Base-by-base conservation (phyloP, 2,329 filamentous ascomycete species). In the Zymoseptoria brevis region DNA sequence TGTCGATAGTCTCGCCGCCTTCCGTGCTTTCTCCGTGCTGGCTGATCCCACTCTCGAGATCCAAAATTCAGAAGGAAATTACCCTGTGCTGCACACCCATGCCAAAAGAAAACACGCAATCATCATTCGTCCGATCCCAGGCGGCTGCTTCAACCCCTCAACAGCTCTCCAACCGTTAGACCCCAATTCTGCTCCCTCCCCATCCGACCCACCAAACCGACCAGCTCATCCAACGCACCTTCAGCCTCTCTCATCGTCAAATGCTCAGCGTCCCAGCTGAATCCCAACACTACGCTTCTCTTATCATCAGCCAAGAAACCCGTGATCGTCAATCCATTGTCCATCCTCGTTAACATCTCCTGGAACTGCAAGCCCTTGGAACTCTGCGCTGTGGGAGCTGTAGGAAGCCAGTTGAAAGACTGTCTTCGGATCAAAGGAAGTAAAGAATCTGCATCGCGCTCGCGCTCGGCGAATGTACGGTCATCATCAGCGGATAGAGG, bases 401-500 rank as follows among this genome's bases (percentile, higher is more conserved):
- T 69, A 16, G 69, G 69, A 29, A 72, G 60, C 69, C 69, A 72
- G 55, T 72, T 72, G 69, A 71, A 71, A 24, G 64, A 67, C 57
- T 71, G 69, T 26, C 69, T 60, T 11, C 69, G 58, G 57, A 71
- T 70, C 52, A 71, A 57, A 2, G 66, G 65, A 1, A 71, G 57
- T 5, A 71, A 52, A n/a, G 65, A 57, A n/a, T 69, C 67, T 7
- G 69, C 69, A 51, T 72, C 69, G 9, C 62, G 55, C 50, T 71
- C 68, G 7, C 68, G 62, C 51, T 70, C 69, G 11, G 65, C 63
- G 29, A 64, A 70, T 1, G 67, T 68, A 11, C 69, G 63, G 7
- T 64, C 63, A 57, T 71, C 69, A 50, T 67, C 64, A 8, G 62
- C 49, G 13, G 62, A 64, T 2, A 71, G 61, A 4, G 65, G 64